These are phyloP conservation scores for Chondrostereum purpureum DNA, from an alignment of 1,284 basidiomycete genomes.

Conservation along the genomic window DNA sequence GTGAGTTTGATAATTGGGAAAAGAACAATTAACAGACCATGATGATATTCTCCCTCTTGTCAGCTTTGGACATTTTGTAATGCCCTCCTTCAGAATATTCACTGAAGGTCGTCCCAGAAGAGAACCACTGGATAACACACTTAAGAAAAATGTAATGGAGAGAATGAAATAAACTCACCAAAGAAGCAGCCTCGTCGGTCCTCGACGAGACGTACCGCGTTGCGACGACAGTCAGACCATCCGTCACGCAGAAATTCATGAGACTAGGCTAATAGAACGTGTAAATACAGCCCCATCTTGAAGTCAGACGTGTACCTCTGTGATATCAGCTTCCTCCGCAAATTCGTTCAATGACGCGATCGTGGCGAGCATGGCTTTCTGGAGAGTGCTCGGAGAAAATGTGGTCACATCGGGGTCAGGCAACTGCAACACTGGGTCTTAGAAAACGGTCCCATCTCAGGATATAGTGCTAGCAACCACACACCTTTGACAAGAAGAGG, in stretches of 20 bases:
- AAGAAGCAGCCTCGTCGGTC: conserved; percentile 87
- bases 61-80: conserved; percentile 93
- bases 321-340: conserved; percentile 68
- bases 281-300: neutral
- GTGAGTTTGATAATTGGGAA: neutral
- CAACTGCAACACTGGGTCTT: conserved; percentile 44
- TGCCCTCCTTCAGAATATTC: conserved; percentile 85
- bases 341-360: conserved; percentile 74
- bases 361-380: conserved; percentile 82
- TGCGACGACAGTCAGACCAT: conserved; percentile 88
- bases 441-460: conserved; percentile 12
- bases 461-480: conserved; percentile 11
- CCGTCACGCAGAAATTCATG: conserved; percentile 95
- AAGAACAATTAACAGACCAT: conserved; percentile 44
- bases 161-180: conserved; percentile 38
- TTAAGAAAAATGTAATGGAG: conserved; percentile 6
- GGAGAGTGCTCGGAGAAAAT: conserved; percentile 59
- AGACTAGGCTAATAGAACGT: conserved; percentile 62
- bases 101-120: conserved; percentile 89
- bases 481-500: conserved; percentile 79
- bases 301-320: conserved; percentile 42
- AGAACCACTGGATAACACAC: conserved; percentile 69
- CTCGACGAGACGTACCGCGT: conserved; percentile 92
- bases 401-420: conserved; percentile 70
- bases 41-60: conserved; percentile 93